These are phyloP conservation scores for Cadophora sp. DNA, from an alignment of 2,329 filamentous ascomycete species.

Conservation along the genomic window DNA sequence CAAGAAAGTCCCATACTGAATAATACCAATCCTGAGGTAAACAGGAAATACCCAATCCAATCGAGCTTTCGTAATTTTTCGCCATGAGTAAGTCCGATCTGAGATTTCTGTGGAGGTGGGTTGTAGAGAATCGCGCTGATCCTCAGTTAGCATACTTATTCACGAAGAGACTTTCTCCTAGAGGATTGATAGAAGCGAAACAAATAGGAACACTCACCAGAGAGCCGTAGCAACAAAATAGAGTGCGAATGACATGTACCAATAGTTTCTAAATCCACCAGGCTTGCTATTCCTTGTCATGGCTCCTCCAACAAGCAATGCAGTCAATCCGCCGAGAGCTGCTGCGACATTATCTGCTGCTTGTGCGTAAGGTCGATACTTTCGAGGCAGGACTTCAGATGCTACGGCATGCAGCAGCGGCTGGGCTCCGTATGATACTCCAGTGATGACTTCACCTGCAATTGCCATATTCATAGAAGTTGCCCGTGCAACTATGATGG, in stretches of 20 bases:
- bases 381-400: constrained; percentile 49
- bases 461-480: constrained; percentile 47
- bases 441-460: constrained; percentile 47
- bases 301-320: constrained; percentile 46
- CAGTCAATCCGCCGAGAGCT: constrained; percentile 43
- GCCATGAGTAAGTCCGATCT: constrained; percentile 38
- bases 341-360: constrained; percentile 44
- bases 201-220: not conserved
- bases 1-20: constrained; percentile 50
- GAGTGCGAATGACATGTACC: constrained; percentile 44
- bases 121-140: constrained; percentile 46
- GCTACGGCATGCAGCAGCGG: constrained; percentile 49
- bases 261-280: constrained; percentile 48
- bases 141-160: not conserved
- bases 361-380: constrained; percentile 47
- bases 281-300: constrained; percentile 43
- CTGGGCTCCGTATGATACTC: constrained; percentile 48
- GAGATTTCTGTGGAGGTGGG: constrained; percentile 42
- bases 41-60: constrained; percentile 49
- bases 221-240: constrained; percentile 41
- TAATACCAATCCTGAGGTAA: constrained; percentile 46
- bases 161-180: not conserved
- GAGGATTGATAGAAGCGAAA: no score
- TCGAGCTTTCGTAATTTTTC: constrained; percentile 48
- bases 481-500: constrained; percentile 47